Base-by-base conservation (phyloP, 2,329 filamentous ascomycete species). In the Cladosporium halotolerans region DNA sequence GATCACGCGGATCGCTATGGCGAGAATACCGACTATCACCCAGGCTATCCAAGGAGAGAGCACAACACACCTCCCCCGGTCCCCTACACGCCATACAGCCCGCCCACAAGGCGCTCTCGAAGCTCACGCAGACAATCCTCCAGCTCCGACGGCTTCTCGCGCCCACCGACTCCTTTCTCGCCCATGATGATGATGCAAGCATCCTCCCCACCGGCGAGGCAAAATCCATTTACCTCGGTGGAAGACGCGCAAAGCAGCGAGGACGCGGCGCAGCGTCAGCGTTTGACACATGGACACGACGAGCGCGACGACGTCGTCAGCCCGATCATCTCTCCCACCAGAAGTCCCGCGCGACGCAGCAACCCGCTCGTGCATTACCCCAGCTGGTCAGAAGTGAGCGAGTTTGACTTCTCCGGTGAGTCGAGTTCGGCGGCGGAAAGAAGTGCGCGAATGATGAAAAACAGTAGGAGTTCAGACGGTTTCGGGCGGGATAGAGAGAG, bases 321-420 rank as follows among this genome's bases (percentile, higher is more conserved):
- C n/a, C 55, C 55, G 3, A 57, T 57, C 7, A 14, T 46, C 7
- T 45, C 55, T 23, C 48, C 48, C 3, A 42, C 45, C 1, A 33
- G 33, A 39, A 53, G 44, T 13, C 49, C 53, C 2, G 44, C 52
- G 14, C 38, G 55, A 2, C 46, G 45, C n/a, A n/a, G 43, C 34
- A 46, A 39, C 19, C 53, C 53, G 11, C 19, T 53, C 9, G 55
- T 57, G 18, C 55, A 57, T 18, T 57, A 57, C 16, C 55, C 55
- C 1, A 51, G 45, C 13, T 53, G 45, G 49, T 45, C 47, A 18
- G 55, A 57, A 33, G 45, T 57, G 6, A 49, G 45, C 14, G 53
- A 52, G 18, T 57, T 57, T 14, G 40, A 55, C 41, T 57, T 57
- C 38, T 34, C 48, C 4, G 55, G 53, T 34, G 45, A 51, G 13